Conservation (phyloP, 2,329 filamentous ascomycete species). For the Clonostachys rosea region DNA sequence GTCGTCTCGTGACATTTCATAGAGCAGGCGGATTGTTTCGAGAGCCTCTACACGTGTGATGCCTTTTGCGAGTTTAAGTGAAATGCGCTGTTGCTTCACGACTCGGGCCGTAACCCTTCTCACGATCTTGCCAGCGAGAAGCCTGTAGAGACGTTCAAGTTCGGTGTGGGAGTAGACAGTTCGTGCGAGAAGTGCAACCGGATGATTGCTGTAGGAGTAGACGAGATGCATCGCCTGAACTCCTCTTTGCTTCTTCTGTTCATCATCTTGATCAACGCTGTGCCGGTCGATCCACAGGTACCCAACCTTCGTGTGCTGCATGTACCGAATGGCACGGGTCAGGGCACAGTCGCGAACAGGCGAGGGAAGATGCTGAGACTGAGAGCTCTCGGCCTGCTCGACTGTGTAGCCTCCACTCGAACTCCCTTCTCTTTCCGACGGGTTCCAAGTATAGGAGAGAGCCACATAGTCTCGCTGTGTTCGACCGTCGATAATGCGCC, state of each 20-base stretch:
- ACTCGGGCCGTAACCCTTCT: background rate
- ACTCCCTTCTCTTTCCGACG: constrained; percentile 3
- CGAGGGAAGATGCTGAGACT: constrained; percentile 1
- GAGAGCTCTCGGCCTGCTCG: too few relatives aligned
- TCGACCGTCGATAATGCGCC: too few relatives aligned
- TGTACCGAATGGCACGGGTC: constrained; percentile 13
- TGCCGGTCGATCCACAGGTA: constrained; percentile 21
- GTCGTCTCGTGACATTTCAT: constrained; percentile 4
- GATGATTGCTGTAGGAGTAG: constrained; percentile 18
- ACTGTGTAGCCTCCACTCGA: too few relatives aligned
- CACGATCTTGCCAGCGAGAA: background rate
- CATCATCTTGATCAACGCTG: constrained; percentile 12
- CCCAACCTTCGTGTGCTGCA: constrained; percentile 8
- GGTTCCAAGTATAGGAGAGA: constrained; percentile 13
- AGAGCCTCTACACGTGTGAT: background rate
- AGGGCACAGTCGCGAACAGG: constrained; percentile 6
- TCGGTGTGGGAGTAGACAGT: constrained; percentile 1
- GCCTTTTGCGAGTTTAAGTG: background rate
- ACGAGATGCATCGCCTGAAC: constrained; percentile 23
- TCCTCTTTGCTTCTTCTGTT: constrained; percentile 15
- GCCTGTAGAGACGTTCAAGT: background rate
- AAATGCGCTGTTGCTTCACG: too few relatives aligned
- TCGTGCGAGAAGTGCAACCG: constrained; percentile 18
- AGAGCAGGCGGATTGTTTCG: too few relatives aligned
- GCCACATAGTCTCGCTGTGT: constrained; percentile 8